phyloP scores from a whole-genome alignment of 768 basidiomycete species.

The Astraeus odoratus region DNA sequence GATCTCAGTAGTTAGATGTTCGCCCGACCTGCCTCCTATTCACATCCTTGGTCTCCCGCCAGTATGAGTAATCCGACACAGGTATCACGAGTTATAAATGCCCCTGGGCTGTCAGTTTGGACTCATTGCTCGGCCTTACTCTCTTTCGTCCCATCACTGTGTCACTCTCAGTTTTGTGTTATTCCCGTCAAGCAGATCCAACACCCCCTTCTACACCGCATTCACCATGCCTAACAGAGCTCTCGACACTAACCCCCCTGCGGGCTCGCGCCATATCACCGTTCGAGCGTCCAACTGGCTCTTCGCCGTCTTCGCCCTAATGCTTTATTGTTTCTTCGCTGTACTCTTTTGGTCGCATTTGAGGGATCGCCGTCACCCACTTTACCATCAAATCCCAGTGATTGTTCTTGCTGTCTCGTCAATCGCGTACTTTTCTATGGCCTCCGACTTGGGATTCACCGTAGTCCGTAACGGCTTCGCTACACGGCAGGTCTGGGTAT shows the following conservation, averaged over 20 bases:
- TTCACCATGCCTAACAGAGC: slow-evolving; percentile 28
- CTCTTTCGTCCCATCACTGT: too few relatives aligned
- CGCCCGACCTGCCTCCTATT: not conserved
- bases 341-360: slow-evolving; percentile 32
- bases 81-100: too few relatives aligned
- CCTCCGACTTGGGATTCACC: slow-evolving; percentile 46
- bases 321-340: slow-evolving; percentile 35
- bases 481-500: slow-evolving; percentile 40
- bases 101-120: too few relatives aligned
- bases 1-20: not conserved
- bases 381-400: slow-evolving; percentile 44
- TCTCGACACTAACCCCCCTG: slow-evolving; percentile 29
- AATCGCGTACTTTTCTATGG: slow-evolving; percentile 49
- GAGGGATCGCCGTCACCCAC: slow-evolving; percentile 33
- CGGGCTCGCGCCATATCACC: slow-evolving; percentile 35
- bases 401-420: slow-evolving; percentile 40
- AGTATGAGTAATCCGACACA: too few relatives aligned
- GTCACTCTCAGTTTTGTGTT: too few relatives aligned
- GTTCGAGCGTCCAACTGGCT: slow-evolving; percentile 43
- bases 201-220: not conserved
- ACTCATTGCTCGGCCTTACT: too few relatives aligned
- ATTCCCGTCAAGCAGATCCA: too few relatives aligned
- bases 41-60: not conserved
- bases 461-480: slow-evolving; percentile 27
- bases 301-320: slow-evolving; percentile 49